Conservation (phyloP, 1,139 yeast genomes). For the Suhomyces taliae region DNA sequence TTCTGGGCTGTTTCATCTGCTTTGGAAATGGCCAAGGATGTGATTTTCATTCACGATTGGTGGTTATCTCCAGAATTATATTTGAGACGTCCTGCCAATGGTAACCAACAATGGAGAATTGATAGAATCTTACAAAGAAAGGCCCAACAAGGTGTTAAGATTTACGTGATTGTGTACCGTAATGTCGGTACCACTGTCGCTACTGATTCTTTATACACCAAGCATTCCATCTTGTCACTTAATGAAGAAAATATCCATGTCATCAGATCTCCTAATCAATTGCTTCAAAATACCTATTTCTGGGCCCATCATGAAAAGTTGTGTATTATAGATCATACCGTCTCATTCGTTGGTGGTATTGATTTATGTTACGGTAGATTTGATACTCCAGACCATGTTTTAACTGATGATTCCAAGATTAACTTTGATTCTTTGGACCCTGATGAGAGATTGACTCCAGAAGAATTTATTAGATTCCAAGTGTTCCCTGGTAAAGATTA, state of each 20-base stretch:
- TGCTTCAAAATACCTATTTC: constrained; percentile 87
- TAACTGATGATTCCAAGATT: constrained; percentile 67
- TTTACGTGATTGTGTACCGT: constrained; percentile 89
- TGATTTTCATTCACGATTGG: constrained; percentile 96
- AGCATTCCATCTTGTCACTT: constrained; percentile 83
- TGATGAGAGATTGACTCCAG: constrained; percentile 30
- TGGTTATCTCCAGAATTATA: constrained; percentile 96
- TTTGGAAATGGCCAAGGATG: constrained; percentile 90
- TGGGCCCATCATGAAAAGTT: constrained; percentile 99
- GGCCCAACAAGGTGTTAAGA: constrained; percentile 93
- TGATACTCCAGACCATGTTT: constrained; percentile 94
- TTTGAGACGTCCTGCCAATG: constrained; percentile 90
- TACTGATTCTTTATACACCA: constrained; percentile 91
- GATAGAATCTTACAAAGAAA: constrained; percentile 86
- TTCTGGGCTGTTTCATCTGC: constrained; percentile 97
- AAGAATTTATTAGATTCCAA: constrained; percentile 53
- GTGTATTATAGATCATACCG: constrained; percentile 80
- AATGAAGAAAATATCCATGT: constrained; percentile 84
- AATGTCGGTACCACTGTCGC: constrained; percentile 93
- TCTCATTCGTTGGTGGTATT: constrained; percentile 92
- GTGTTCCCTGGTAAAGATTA: constrained; percentile 96
- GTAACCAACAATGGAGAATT: constrained; percentile 90
- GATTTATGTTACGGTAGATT: constrained; percentile 94
- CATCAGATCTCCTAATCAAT: constrained; percentile 92
- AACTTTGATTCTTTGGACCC: constrained; percentile 38